These are phyloP conservation scores for Scheffersomyces cryptocercus DNA, from an alignment of 1,139 yeast genomes.

Conservation along the genomic window DNA sequence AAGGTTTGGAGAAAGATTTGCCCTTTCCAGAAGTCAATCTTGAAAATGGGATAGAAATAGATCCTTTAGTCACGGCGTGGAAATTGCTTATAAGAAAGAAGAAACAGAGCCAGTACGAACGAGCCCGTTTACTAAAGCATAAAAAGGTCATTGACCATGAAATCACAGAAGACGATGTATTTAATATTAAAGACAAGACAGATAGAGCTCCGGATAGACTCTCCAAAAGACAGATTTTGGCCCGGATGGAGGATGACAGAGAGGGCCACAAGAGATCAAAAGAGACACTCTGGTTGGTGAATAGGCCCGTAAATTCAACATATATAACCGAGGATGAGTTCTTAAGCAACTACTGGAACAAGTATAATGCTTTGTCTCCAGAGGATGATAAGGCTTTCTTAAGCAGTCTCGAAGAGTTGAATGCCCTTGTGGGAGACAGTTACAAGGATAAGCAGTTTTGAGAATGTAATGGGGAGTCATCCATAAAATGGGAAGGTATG, in stretches of 20 bases:
- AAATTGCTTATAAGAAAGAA: slow-evolving; percentile 46
- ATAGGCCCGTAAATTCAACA: slow-evolving; percentile 41
- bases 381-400: slow-evolving; percentile 45
- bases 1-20: slow-evolving; percentile 31
- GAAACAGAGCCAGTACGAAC: slow-evolving; percentile 52
- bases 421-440: slow-evolving; percentile 48
- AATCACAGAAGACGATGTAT: slow-evolving; percentile 31
- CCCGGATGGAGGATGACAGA: slow-evolving; percentile 83
- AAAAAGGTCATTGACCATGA: slow-evolving; percentile 19
- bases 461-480: not conserved
- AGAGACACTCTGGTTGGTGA: slow-evolving; percentile 72
- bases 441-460: slow-evolving; percentile 43
- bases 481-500: not conserved
- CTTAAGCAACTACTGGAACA: slow-evolving; percentile 56
- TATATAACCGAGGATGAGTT: slow-evolving; percentile 58
- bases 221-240: slow-evolving; percentile 58
- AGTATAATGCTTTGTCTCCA: slow-evolving; percentile 43
- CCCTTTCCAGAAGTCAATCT: slow-evolving; percentile 33
- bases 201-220: slow-evolving; percentile 26
- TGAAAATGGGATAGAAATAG: slow-evolving; percentile 17
- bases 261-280: slow-evolving; percentile 80
- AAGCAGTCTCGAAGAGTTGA: slow-evolving; percentile 55
- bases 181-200: slow-evolving; percentile 28
- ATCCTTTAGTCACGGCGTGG: slow-evolving; percentile 49
- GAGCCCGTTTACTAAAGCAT: slow-evolving; percentile 38